Percentiles rank a stretch among this genome's conserved stretches.
These are phyloP conservation scores for Funneliformis caledonium DNA, from an alignment of 371 early-diverging fungal species.

Conservation along the genomic window DNA sequence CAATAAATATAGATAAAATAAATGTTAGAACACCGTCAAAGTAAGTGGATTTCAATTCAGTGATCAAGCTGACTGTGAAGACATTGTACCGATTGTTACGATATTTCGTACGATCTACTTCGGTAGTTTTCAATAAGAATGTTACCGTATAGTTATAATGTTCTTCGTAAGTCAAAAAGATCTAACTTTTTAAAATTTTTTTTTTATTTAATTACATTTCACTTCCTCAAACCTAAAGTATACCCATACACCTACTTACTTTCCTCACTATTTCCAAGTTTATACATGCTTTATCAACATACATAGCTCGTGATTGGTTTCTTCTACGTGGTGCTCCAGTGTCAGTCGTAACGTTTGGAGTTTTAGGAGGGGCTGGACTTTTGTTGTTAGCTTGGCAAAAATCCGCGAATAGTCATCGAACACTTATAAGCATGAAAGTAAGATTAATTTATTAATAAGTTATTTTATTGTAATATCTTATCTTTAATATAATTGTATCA, in stretches of 20 bases:
- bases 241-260: not conserved
- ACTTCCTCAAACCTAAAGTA: not conserved
- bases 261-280: slow-evolving; percentile 8
- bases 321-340: slow-evolving; percentile 7
- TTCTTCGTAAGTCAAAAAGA: not conserved
- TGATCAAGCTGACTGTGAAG: not conserved
- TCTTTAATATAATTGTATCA: not conserved
- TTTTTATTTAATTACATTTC: not conserved
- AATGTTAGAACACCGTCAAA: not conserved
- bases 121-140: not conserved
- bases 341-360: slow-evolving; percentile 15
- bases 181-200: not conserved
- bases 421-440: slow-evolving; percentile 4
- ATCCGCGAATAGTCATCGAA: not conserved
- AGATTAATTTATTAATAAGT: not conserved
- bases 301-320: slow-evolving; percentile 24
- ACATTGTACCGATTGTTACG: not conserved
- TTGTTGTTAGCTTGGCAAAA: slow-evolving; percentile 9
- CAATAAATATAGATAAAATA: slow-evolving; percentile 28
- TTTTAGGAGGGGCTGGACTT: slow-evolving; percentile 11
- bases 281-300: slow-evolving; percentile 16
- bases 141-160: not conserved
- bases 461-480: not conserved
- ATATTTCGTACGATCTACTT: not conserved
- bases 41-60: not conserved